phyloP scores from a whole-genome alignment of 768 basidiomycete species.

The Cubamyces lactineus region DNA sequence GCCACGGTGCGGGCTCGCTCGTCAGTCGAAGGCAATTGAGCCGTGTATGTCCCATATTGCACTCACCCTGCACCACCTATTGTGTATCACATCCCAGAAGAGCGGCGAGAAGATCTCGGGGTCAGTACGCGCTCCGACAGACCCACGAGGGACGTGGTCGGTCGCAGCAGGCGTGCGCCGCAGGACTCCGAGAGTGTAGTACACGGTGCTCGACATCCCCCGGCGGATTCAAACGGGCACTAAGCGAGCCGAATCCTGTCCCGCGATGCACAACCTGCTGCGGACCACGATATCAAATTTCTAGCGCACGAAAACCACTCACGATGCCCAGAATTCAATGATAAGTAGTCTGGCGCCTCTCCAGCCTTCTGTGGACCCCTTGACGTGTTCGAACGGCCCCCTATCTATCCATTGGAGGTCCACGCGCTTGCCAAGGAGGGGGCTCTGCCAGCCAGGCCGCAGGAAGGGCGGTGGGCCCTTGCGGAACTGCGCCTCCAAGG shows the following conservation, averaged over 20 bases:
- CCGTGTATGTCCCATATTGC: constrained; percentile 23
- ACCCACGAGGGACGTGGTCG: constrained; percentile 6
- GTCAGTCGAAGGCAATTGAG: constrained; percentile 25
- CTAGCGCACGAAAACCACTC: constrained; percentile 15
- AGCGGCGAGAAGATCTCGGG: constrained; percentile 20
- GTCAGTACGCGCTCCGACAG: constrained; percentile 21
- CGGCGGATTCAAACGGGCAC: background rate
- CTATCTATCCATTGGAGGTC: constrained; percentile 35
- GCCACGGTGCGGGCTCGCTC: constrained; percentile 8
- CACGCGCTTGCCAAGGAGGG: constrained; percentile 31
- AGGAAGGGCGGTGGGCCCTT: constrained; percentile 36
- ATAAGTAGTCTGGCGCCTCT: constrained; percentile 30
- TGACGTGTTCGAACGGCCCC: constrained; percentile 31
- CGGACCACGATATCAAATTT: background rate
- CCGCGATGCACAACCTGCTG: background rate
- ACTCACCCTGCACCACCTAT: constrained; percentile 33
- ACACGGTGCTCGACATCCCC: background rate
- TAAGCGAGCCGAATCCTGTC: background rate
- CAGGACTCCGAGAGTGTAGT: background rate
- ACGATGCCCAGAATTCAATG: constrained; percentile 39
- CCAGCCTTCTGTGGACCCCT: constrained; percentile 34
- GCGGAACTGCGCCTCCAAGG: constrained; percentile 32
- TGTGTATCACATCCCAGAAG: background rate
- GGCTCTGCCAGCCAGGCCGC: constrained; percentile 37
- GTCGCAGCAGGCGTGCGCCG: constrained; percentile 5